phyloP scores from a whole-genome alignment of 257 asterid genomes.

The Lycium ferocissimum region DNA sequence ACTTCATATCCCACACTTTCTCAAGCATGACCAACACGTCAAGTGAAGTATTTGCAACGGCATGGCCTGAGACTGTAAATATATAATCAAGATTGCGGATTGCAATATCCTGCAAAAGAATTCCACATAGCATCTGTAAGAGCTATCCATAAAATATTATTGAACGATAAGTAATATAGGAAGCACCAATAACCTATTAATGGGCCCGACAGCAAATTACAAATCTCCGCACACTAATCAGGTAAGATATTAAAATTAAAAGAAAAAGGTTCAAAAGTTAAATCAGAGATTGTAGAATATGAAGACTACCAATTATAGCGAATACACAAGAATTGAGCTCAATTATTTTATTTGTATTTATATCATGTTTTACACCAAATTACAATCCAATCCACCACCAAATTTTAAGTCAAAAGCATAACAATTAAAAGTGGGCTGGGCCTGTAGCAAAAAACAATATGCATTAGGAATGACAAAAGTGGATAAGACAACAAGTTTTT shows the following conservation, averaged over 20 bases:
- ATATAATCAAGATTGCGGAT: slow-evolving; percentile 90
- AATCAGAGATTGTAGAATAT: not conserved
- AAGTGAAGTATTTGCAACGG: slow-evolving; percentile 65
- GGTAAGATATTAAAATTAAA: not conserved
- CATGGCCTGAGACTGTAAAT: slow-evolving; percentile 74
- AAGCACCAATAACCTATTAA: slow-evolving; percentile 18
- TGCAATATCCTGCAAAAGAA: slow-evolving; percentile 85
- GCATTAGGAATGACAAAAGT: not conserved
- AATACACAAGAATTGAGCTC: not conserved
- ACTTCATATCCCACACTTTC: slow-evolving; percentile 69
- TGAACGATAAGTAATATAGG: slow-evolving; percentile 8
- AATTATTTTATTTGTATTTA: not conserved
- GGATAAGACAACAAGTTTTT: not conserved
- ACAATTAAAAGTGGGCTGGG: not conserved
- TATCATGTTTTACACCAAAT: not conserved
- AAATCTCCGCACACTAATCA: not conserved
- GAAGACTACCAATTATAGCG: not conserved
- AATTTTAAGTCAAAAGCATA: not conserved
- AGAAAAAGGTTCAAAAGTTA: not conserved
- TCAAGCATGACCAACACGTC: slow-evolving; percentile 78
- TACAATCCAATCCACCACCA: not conserved
- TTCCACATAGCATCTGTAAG: slow-evolving; percentile 24
- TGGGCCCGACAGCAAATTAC: not conserved
- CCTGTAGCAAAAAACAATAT: not conserved
- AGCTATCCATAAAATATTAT: slow-evolving; percentile 4